phyloP scores from a whole-genome alignment of 306 rosid genomes.

The Arachis hypogaea region DNA sequence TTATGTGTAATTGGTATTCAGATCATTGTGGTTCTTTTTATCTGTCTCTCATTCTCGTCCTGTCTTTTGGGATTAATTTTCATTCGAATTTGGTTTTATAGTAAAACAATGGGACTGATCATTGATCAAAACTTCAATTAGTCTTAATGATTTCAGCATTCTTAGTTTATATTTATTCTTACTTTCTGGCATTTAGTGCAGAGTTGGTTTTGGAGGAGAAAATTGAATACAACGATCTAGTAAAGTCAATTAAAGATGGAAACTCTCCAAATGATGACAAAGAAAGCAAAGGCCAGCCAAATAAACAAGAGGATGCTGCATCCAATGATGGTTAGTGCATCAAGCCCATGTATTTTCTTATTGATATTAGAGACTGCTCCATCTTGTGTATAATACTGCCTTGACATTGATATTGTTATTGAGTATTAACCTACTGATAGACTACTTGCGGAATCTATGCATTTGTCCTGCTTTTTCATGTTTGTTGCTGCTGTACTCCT shows the following conservation, averaged over 20 bases:
- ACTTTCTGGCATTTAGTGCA: conserved; percentile 60
- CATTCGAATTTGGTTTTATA: background rate
- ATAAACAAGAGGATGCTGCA: conserved; percentile 41
- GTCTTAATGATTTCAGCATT: background rate
- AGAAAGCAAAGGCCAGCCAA: conserved; percentile 46
- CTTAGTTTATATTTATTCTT: conserved; percentile 34
- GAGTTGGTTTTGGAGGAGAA: conserved; percentile 82
- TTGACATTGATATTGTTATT: background rate
- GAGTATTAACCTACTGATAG: conserved; percentile 1
- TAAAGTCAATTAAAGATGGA: conserved; percentile 52
- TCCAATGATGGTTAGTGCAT: conserved; percentile 52
- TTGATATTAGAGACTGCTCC: conserved; percentile 9
- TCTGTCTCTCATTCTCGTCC: conserved; percentile 16
- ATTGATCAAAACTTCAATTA: conserved; percentile 22
- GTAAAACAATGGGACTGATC: conserved; percentile 4
- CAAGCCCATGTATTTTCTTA: conserved; percentile 25
- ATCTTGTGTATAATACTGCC: conserved; percentile 19
- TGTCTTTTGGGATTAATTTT: conserved; percentile 14
- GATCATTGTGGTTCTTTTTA: background rate
- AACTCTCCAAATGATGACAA: conserved; percentile 45
- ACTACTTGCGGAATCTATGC: conserved; percentile 20
- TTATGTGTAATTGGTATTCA: conserved; percentile 21
- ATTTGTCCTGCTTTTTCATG: conserved; percentile 16
- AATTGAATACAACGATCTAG: conserved; percentile 91
- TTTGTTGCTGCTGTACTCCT: conserved; percentile 4